These are phyloP conservation scores for Pinus taeda DNA, from an alignment of 75 land plant genomes.

Conservation along the genomic window DNA sequence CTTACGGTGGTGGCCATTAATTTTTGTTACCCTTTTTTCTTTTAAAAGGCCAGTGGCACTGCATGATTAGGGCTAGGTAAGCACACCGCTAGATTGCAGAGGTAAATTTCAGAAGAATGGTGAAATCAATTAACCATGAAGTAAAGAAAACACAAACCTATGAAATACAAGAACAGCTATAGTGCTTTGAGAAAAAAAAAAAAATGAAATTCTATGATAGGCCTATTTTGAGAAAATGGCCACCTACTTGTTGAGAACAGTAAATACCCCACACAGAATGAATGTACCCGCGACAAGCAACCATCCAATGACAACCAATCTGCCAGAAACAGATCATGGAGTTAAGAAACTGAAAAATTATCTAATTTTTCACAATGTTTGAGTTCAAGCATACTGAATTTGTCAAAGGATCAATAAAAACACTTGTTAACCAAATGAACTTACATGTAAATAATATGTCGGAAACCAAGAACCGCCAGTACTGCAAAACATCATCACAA, in stretches of 20 bases:
- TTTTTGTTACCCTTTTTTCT: too few species aligned
- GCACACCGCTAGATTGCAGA: too few species aligned
- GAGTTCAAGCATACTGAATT: background rate
- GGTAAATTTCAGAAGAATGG: too few species aligned
- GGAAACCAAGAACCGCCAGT: conserved; percentile 7
- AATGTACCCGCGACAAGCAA: conserved; percentile 77
- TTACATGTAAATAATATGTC: conserved; percentile 9
- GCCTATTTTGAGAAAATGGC: background rate
- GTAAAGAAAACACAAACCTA: too few species aligned
- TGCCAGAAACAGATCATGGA: conserved; percentile 20
- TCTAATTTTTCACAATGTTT: background rate
- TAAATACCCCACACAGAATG: conserved; percentile 73
- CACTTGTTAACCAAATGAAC: background rate
- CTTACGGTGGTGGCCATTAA: too few species aligned
- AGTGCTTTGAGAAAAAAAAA: background rate
- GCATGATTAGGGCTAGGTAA: too few species aligned
- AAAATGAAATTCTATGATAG: background rate
- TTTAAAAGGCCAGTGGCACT: too few species aligned
- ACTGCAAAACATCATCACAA: conserved; percentile 5
- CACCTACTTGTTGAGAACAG: conserved; percentile 73
- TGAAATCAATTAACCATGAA: too few species aligned
- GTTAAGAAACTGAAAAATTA: background rate
- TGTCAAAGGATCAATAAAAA: background rate
- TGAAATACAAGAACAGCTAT: too few species aligned
- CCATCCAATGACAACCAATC: conserved; percentile 85